Percentiles rank a stretch among this genome's conserved stretches.
Conservation (phyloP, 805 yeast genomes). For the Candida coquimbonensis region DNA sequence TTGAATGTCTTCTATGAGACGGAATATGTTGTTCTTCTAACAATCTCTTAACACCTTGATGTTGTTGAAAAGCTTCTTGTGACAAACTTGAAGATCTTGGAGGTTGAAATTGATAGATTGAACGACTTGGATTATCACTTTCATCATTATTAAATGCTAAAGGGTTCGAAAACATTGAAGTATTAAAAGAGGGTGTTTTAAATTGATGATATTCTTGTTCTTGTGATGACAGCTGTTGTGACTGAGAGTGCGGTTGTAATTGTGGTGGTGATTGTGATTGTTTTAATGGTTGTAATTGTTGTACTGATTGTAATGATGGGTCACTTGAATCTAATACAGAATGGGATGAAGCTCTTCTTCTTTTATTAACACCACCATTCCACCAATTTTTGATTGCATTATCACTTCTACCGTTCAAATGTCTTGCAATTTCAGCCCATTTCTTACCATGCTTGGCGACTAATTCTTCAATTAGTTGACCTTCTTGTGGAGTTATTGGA, state of each 20-base stretch:
- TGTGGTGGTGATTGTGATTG: not conserved
- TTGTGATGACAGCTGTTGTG: not conserved
- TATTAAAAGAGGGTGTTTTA: constrained; percentile 11
- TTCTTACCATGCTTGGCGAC: constrained; percentile 77
- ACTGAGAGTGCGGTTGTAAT: not conserved
- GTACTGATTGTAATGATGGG: not conserved
- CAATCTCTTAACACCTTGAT: constrained; percentile 23
- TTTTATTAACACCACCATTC: constrained; percentile 87
- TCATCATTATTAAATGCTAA: not conserved
- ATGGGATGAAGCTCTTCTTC: constrained; percentile 47
- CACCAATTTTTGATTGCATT: constrained; percentile 94
- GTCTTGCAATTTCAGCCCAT: constrained; percentile 93
- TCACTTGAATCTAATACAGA: constrained; percentile 12
- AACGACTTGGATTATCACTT: too few species aligned
- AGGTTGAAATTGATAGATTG: constrained; percentile 3
- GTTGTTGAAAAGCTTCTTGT: constrained; percentile 20
- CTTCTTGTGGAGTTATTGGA: constrained; percentile 83
- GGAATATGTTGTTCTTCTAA: constrained; percentile 22
- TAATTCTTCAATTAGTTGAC: constrained; percentile 68
- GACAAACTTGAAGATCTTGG: constrained; percentile 20
- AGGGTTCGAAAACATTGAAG: constrained; percentile 8
- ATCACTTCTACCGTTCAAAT: constrained; percentile 80
- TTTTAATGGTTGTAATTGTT: not conserved
- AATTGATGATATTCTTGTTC: not conserved
- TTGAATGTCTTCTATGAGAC: constrained; percentile 20